These are phyloP conservation scores for Solanum lycopersicoides DNA, from an alignment of 257 asterid species.

Conservation along the genomic window DNA sequence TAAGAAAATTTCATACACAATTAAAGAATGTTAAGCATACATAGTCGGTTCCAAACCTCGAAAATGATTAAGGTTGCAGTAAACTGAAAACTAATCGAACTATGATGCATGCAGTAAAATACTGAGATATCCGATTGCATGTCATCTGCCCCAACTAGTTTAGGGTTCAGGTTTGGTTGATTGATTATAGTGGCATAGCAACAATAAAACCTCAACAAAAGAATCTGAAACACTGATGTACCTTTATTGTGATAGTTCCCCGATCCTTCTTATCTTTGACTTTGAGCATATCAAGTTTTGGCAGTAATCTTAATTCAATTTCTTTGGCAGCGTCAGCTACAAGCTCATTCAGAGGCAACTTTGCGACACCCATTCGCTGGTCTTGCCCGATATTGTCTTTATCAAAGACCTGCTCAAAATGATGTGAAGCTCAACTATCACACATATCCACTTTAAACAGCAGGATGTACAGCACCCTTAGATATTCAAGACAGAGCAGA, in stretches of 20 bases:
- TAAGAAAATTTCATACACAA: background rate
- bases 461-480: background rate
- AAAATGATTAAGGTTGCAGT: background rate
- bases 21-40: background rate
- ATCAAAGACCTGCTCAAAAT: constrained; percentile 62
- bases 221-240: background rate
- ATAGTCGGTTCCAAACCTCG: background rate
- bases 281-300: constrained; percentile 84
- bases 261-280: constrained; percentile 88
- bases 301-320: constrained; percentile 45
- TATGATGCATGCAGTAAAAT: background rate
- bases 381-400: constrained; percentile 84
- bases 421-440: background rate
- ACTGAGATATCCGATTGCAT: background rate
- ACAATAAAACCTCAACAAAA: background rate
- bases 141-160: background rate
- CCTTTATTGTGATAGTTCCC: constrained; percentile 73
- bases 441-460: background rate
- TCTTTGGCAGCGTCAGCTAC: constrained; percentile 61
- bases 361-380: constrained; percentile 59
- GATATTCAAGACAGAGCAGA: background rate
- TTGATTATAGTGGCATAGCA: background rate
- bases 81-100: background rate
- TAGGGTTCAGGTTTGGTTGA: background rate
- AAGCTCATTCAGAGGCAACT: constrained; percentile 57